These are phyloP conservation scores for Cercospora zeina DNA, from an alignment of 2,329 filamentous ascomycete genomes.

Conservation along the genomic window DNA sequence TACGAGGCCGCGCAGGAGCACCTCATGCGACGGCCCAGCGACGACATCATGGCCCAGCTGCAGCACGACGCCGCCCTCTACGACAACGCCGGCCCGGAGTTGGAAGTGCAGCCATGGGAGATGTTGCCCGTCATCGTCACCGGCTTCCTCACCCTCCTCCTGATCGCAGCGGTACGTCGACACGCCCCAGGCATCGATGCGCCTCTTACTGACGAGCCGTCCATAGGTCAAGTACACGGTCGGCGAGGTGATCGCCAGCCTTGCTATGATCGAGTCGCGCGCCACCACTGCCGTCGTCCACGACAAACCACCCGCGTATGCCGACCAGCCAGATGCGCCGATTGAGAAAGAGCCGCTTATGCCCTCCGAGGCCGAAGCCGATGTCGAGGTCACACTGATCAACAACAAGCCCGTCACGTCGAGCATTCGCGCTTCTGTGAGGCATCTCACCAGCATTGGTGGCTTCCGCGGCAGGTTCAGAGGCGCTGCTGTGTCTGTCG, in stretches of 20 bases:
- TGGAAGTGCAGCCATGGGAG: slow-evolving; percentile 34
- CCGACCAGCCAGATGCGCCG: slow-evolving; percentile 52
- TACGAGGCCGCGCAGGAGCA: slow-evolving; percentile 36
- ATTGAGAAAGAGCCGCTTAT: slow-evolving; percentile 44
- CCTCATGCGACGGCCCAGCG: slow-evolving; percentile 16
- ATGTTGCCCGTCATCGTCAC: slow-evolving; percentile 40
- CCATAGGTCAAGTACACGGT: slow-evolving; percentile 56
- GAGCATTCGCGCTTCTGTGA: slow-evolving; percentile 58
- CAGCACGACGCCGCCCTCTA: slow-evolving; percentile 37
- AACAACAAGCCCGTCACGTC: slow-evolving; percentile 61
- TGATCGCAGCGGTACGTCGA: slow-evolving; percentile 46
- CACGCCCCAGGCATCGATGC: background rate
- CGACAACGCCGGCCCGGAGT: slow-evolving; percentile 32
- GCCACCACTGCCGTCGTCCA: slow-evolving; percentile 52
- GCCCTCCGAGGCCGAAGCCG: slow-evolving; percentile 42
- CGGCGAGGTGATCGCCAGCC: slow-evolving; percentile 59
- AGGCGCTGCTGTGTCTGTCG: slow-evolving; percentile 39
- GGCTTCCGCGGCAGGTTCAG: slow-evolving; percentile 43
- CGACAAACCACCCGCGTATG: slow-evolving; percentile 46
- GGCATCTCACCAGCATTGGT: slow-evolving; percentile 46
- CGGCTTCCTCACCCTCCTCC: slow-evolving; percentile 45
- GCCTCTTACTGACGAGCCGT: slow-evolving; percentile 16
- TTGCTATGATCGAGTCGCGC: slow-evolving; percentile 65
- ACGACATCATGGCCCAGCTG: slow-evolving; percentile 30
- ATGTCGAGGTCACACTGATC: slow-evolving; percentile 49